Evolutionary conservation across 169 alveolate species (phyloP), one percentile per base, ranked within the genome.

Genomic region (Eimeria tenella): DNA sequence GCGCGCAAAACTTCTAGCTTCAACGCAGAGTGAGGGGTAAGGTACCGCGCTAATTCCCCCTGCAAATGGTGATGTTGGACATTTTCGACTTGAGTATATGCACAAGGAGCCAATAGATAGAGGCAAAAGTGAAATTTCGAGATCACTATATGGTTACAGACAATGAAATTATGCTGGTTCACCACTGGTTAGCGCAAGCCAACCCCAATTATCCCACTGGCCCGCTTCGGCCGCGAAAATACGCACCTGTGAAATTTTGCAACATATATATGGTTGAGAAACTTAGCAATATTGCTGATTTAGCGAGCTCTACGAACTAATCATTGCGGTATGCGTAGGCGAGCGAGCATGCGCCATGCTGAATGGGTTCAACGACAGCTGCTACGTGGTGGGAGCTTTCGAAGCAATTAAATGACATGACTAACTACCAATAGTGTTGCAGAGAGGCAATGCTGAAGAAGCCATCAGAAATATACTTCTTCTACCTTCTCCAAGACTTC

Each of bases 111-210:
- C 86, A 19, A 52, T 75, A 31, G 86, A 75, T 60, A 75, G 53
- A 9, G 63, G 52, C 49, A n/a, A 75, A 13, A 75, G 8, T n/a
- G 21, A 60, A 19, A 50, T 75, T 50, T 19, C 65, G 65, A 63
- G 7, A 42, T 63, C 52, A 63, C 65, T 6, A 49, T 60, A 52
- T 31, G 63, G 21, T 13, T 55, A 52, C 52, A 50, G 65, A 50
- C 63, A 84, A 60, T 62, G 79, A 42, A 84, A 62, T 84, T 23
- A 7, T 17, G 63, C 53, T 49, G 63, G 79, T 60, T 84, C 91
- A 84, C 91, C 91, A 84, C 21, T 84, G 91, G 91, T 84, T 84
- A 60, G 79, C 91, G 91, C 91, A 31, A 25, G 91, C 91, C 73
- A 81, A 81, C 31, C 6, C 74, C 42, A 31, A 31, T 13, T 58